A percentile compares a stretch with the other conserved stretches of the same genome.
These are phyloP conservation scores for Abrus precatorius DNA, from an alignment of 306 rosid species.

Conservation along the genomic window DNA sequence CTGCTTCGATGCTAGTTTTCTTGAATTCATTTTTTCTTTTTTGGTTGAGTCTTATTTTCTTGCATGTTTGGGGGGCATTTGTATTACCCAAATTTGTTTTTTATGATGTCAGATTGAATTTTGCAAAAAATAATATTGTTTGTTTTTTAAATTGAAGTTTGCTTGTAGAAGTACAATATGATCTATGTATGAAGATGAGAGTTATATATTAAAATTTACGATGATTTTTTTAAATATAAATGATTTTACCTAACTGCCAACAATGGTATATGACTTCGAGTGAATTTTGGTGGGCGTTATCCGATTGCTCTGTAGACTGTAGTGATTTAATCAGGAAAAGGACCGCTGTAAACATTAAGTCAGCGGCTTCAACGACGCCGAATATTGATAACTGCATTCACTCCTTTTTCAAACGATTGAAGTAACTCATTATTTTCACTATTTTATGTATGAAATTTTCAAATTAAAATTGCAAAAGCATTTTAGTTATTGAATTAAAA, in stretches of 20 bases:
- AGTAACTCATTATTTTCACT: not conserved
- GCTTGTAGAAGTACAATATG: too few relatives aligned
- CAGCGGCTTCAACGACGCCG: conserved; percentile 14
- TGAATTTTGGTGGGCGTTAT: conserved; percentile 15
- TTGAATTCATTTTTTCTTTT: not conserved
- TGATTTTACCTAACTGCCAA: too few relatives aligned
- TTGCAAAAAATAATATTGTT: too few relatives aligned
- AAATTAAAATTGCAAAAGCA: not conserved
- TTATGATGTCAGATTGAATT: too few relatives aligned
- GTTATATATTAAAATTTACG: too few relatives aligned
- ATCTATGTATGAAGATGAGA: too few relatives aligned
- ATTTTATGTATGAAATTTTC: not conserved
- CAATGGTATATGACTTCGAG: too few relatives aligned
- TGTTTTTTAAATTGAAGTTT: too few relatives aligned
- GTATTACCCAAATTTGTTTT: too few relatives aligned
- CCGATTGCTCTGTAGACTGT: not conserved
- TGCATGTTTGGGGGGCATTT: too few relatives aligned
- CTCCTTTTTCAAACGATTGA: not conserved
- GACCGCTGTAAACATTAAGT: not conserved
- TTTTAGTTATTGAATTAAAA: not conserved
- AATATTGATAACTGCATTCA: not conserved
- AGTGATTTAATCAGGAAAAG: not conserved
- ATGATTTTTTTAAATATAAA: too few relatives aligned
- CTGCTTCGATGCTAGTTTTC: conserved; percentile 7
- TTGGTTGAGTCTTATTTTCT: not conserved